Conservation (phyloP, 108 stramenopile genomes). For the Skeletonema menzelii region DNA sequence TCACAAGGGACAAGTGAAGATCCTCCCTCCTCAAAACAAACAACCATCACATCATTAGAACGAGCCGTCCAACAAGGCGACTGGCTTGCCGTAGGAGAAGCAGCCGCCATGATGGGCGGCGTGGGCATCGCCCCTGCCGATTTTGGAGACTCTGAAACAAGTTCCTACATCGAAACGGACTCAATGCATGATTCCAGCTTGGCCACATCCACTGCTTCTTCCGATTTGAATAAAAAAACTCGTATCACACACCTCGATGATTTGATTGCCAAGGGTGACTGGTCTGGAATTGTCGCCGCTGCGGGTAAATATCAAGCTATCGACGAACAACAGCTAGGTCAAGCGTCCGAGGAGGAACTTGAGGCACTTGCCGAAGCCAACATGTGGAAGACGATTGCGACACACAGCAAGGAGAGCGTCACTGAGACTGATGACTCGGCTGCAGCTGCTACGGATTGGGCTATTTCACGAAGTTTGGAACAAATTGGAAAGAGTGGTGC, state of each 20-base stretch:
- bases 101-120: constrained; percentile 53
- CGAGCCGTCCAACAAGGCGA: constrained; percentile 79
- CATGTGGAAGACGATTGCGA: constrained; percentile 82
- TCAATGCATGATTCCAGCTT: constrained; percentile 2
- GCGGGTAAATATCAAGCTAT: constrained; percentile 54
- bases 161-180: background rate
- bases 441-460: constrained; percentile 84
- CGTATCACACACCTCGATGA: constrained; percentile 65
- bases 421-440: background rate
- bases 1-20: constrained; percentile 4
- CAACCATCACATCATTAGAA: constrained; percentile 34
- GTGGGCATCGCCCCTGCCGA: background rate
- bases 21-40: background rate
- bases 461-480: constrained; percentile 69
- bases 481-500: background rate
- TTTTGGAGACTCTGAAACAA: constrained; percentile 3
- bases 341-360: constrained; percentile 61
- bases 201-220: constrained; percentile 8
- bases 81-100: constrained; percentile 90
- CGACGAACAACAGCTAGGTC: constrained; percentile 21
- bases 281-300: constrained; percentile 76
- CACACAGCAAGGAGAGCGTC: constrained; percentile 66
- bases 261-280: constrained; percentile 78
- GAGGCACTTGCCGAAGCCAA: constrained; percentile 83
- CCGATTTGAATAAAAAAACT: background rate